Evolutionary conservation across 805 yeast species (phyloP), one percentile per base, ranked within the genome.

Genomic region (Sporopachydermia lactativora): DNA sequence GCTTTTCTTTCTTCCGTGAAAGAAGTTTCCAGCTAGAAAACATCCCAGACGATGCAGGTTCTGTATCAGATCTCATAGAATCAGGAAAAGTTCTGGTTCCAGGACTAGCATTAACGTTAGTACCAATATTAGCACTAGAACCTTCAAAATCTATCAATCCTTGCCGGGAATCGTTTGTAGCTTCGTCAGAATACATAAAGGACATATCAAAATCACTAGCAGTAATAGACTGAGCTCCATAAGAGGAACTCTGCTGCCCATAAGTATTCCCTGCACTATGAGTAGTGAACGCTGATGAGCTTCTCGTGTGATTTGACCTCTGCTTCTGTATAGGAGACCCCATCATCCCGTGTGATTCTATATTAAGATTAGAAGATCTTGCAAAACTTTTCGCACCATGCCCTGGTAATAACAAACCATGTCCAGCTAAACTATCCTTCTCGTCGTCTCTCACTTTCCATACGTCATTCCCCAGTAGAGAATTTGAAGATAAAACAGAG

Each of bases 221-320:
- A 8, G 31, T 8, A 24, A 24, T 24, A 24, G 31, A 24, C 13
- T 24, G 8, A 8, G 13, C 31, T 8, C 31, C 31, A 24, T 24
- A 24, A 8, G 31, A 24, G n/a, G 31, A 24, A 8, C 31, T n/a
- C n/a, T 24, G 31, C 31, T 8, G 8, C 8, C 8, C 8, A 8
- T 8, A 24, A 24, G 31, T 24, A 24, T 24, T 24, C 36, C 48
- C 53, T 13, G 37, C 39, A 5, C 36, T 43, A 2, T 50, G 17
- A 5, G 52, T 45, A 11, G 49, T 41, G 13, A 48, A 42, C 15
- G 52, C 54, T 18, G 34, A 35, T 8, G 36, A 15, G 13, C 42
- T 24, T 24, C 31, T 24, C n/a, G n/a, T n/a, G n/a, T 24, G 31
- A 24, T 24, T 8, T n/a, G 31, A 24, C n/a, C 13, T 24, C 8